A percentile compares a stretch with the other conserved stretches of the same genome.
phyloP scores from a whole-genome alignment of 495 filamentous ascomycete species.

The Melanomma pulvis-pyrius region DNA sequence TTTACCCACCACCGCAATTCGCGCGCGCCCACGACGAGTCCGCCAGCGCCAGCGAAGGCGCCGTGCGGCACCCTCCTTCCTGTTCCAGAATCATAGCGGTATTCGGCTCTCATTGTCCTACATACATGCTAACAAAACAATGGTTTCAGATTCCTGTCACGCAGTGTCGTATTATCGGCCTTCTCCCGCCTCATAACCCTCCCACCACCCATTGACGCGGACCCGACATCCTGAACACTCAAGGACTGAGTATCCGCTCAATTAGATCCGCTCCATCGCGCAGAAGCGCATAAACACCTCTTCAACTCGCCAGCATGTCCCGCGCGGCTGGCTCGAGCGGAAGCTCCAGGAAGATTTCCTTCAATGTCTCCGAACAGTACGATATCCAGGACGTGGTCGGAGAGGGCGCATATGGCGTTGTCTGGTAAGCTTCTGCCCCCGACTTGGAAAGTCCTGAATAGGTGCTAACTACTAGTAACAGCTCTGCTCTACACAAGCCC shows the following conservation, averaged over 20 bases:
- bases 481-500: constrained; percentile 97
- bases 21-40: not conserved
- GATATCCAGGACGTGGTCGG: constrained; percentile 99
- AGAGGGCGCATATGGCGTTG: constrained; percentile 97
- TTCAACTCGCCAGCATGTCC: constrained; percentile 31
- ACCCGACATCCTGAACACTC: not conserved
- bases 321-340: constrained; percentile 38
- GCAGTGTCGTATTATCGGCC: not conserved
- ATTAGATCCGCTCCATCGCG: constrained; percentile 8
- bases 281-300: constrained; percentile 19
- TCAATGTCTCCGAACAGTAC: constrained; percentile 99
- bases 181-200: not conserved
- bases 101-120: constrained; percentile 19
- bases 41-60: not conserved
- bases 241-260: constrained; percentile 16
- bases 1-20: not conserved
- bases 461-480: constrained; percentile 44
- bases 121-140: constrained; percentile 30
- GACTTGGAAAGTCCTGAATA: not conserved
- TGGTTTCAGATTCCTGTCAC: constrained; percentile 13
- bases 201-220: not conserved
- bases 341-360: constrained; percentile 92
- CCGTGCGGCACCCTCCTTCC: not conserved
- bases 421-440: constrained; percentile 71
- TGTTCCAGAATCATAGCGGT: constrained; percentile 3